A percentile compares a stretch with the other conserved stretches of the same genome.
These are phyloP conservation scores for Aspergillus luchuensis DNA, from an alignment of 2,329 filamentous ascomycete species.

Conservation along the genomic window DNA sequence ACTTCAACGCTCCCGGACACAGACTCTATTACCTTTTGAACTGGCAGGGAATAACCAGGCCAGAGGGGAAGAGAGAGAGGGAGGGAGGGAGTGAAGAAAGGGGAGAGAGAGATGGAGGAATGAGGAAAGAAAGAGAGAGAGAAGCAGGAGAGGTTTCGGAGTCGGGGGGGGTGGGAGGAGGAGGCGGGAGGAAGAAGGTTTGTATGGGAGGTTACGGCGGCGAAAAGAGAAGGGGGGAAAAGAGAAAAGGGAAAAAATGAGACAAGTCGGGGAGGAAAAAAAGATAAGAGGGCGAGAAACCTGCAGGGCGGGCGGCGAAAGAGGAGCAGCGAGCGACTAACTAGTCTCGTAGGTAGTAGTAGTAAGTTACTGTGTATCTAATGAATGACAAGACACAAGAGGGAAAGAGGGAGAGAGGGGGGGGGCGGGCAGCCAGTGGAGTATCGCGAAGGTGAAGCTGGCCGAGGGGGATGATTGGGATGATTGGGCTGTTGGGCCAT, in stretches of 20 bases:
- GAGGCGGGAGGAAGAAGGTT: conserved; percentile 13
- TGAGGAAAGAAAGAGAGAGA: conserved; percentile 12
- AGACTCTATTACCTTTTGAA: conserved; percentile 5
- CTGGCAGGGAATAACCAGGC: conserved; percentile 22
- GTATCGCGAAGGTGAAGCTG: conserved; percentile 12
- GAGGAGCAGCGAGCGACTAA: neutral
- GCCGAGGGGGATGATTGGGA: conserved; percentile 4
- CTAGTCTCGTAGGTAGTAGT: no score
- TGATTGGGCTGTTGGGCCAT: conserved; percentile 40
- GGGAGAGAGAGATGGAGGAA: neutral
- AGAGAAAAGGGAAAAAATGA: conserved; percentile 28
- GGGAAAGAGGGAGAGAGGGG: conserved; percentile 27
- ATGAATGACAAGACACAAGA: neutral
- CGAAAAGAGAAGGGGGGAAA: conserved; percentile 14
- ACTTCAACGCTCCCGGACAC: conserved; percentile 7
- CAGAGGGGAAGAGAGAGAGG: conserved; percentile 1
- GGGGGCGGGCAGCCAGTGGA: conserved; percentile 28
- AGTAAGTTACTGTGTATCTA: no score
- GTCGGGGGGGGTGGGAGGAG: conserved; percentile 8
- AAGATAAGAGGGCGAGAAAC: conserved; percentile 14
- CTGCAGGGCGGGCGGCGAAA: conserved; percentile 14
- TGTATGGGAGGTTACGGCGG: neutral
- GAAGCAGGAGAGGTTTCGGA: conserved; percentile 12
- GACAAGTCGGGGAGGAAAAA: conserved; percentile 8
- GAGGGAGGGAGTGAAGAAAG: conserved; percentile 12